phyloP scores from a whole-genome alignment of 768 basidiomycete genomes.

The Kwoniella sp. region DNA sequence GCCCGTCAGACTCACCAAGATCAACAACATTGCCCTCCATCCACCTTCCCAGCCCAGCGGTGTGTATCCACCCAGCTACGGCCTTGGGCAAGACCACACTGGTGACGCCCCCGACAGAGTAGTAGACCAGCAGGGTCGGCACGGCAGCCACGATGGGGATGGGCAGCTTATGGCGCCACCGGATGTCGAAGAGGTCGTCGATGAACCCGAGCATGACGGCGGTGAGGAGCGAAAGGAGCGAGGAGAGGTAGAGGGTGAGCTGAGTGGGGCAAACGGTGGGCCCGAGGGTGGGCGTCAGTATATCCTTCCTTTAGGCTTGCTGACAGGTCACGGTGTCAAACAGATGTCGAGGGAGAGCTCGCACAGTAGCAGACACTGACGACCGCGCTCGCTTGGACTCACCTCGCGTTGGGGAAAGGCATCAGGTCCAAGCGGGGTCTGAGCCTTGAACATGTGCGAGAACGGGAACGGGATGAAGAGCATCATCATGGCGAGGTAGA shows the following conservation, averaged over 20 bases:
- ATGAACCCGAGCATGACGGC: conserved; percentile 92
- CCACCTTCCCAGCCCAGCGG: conserved; percentile 21
- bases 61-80: conserved; percentile 54
- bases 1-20: conserved; percentile 60
- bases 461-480: conserved; percentile 96
- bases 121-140: conserved; percentile 92
- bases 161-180: conserved; percentile 96
- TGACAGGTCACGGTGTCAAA: no score
- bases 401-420: conserved; percentile 53
- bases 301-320: no score
- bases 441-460: conserved; percentile 55
- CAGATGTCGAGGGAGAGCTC: no score
- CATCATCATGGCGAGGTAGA: conserved; percentile 81
- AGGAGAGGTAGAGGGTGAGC: conserved; percentile 89
- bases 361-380: no score
- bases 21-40: conserved; percentile 76
- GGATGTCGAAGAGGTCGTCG: conserved; percentile 96
- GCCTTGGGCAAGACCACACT: conserved; percentile 89
- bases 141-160: conserved; percentile 94
- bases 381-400: conserved; percentile 15
- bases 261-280: conserved; percentile 50
- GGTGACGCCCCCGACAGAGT: conserved; percentile 88
- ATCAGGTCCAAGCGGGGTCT: conserved; percentile 20
- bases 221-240: conserved; percentile 81
- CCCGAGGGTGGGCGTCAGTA: no score